These are phyloP conservation scores for Cylindrodendrum hubeiense DNA, from an alignment of 2,329 filamentous ascomycete species.

Conservation along the genomic window DNA sequence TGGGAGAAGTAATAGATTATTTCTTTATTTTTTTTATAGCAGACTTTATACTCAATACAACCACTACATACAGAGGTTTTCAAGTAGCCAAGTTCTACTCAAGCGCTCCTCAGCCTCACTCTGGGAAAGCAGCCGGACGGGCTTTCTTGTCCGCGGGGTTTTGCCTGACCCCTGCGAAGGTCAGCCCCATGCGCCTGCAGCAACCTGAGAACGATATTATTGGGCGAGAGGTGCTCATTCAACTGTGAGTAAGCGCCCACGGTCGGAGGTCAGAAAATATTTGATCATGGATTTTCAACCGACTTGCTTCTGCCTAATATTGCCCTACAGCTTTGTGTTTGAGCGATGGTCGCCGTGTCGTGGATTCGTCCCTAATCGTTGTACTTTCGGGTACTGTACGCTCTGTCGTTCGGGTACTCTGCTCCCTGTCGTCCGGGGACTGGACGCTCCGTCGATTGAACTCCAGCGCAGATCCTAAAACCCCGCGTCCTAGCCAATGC, in stretches of 20 bases:
- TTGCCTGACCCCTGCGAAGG: no score
- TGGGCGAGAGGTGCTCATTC: background rate
- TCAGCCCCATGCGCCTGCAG: no score
- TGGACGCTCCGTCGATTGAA: background rate
- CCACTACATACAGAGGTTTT: no score
- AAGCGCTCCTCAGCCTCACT: no score
- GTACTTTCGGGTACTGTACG: background rate
- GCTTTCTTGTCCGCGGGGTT: no score
- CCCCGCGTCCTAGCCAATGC: background rate
- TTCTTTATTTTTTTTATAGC: no score
- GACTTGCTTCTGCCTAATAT: background rate
- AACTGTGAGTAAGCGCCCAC: background rate
- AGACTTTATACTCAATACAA: no score
- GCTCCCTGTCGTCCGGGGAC: background rate
- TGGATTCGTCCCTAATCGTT: background rate
- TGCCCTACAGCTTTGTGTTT: background rate
- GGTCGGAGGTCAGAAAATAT: background rate
- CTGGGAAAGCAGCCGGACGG: no score
- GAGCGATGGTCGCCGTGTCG: background rate
- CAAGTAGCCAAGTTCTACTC: no score
- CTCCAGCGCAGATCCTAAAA: background rate
- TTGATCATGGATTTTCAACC: background rate
- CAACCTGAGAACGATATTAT: background rate
- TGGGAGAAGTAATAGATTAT: no score
- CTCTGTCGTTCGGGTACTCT: background rate